A percentile compares a stretch with the other conserved stretches of the same genome.
phyloP scores from a whole-genome alignment of 306 rosid genomes.

The Castanea mollissima region DNA sequence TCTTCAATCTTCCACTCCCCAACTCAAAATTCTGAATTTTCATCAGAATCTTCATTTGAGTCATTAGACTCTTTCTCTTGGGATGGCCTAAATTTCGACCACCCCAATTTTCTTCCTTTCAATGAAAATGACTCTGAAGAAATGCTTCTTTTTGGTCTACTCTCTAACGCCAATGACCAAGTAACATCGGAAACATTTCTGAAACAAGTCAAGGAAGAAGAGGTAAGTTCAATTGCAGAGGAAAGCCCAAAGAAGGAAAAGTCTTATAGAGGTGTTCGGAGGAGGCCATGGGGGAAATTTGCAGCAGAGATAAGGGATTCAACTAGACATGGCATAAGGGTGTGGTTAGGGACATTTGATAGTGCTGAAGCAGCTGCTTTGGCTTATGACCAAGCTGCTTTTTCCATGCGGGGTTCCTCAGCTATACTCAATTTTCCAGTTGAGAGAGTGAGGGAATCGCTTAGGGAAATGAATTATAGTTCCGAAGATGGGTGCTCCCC shows the following conservation, averaged over 20 bases:
- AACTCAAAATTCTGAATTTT: slow-evolving; percentile 45
- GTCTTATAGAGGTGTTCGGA: slow-evolving; percentile 73
- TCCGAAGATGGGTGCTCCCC: slow-evolving; percentile 72
- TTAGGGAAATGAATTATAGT: slow-evolving; percentile 50
- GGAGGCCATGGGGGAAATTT: slow-evolving; percentile 94
- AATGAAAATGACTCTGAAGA: slow-evolving; percentile 86
- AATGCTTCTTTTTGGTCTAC: slow-evolving; percentile 78
- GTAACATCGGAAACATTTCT: neutral
- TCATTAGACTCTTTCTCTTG: slow-evolving; percentile 51
- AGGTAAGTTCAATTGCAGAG: slow-evolving; percentile 43
- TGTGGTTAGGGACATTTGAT: slow-evolving; percentile 95
- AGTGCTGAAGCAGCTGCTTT: slow-evolving; percentile 90
- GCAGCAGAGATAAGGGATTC: slow-evolving; percentile 97
- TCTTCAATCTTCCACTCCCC: slow-evolving; percentile 40
- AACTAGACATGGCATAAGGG: slow-evolving; percentile 74
- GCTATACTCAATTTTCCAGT: slow-evolving; percentile 83
- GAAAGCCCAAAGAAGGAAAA: slow-evolving; percentile 42
- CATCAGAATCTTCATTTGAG: slow-evolving; percentile 58
- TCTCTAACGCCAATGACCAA: slow-evolving; percentile 30
- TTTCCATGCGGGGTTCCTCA: slow-evolving; percentile 73
- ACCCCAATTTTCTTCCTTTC: slow-evolving; percentile 58
- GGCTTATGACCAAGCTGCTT: slow-evolving; percentile 96
- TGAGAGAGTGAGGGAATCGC: slow-evolving; percentile 74
- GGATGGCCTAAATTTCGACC: slow-evolving; percentile 23
- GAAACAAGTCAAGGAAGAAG: slow-evolving; percentile 60